Base-by-base conservation (phyloP, 2,329 filamentous ascomycete species). In the Colletotrichum tanaceti region DNA sequence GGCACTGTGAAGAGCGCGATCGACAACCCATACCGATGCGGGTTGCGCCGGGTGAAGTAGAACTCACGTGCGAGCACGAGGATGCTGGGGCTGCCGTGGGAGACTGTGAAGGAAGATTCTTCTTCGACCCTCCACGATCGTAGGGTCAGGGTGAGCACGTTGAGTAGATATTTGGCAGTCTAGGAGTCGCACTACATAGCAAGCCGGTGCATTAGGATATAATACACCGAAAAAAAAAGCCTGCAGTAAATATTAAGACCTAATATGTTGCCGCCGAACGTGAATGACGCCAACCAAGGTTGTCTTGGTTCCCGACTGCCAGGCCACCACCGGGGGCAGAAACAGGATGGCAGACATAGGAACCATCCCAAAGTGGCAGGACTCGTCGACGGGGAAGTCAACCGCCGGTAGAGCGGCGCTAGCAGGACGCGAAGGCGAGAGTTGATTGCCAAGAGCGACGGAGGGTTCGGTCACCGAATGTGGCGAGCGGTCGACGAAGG, bases 51-150 rank as follows among this genome's bases (percentile, higher is more conserved):
- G 44, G 38, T 18, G 11, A 47, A 35, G n/a, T 24, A 41, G 44
- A 28, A 20, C 49, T 65, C 49, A 68, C 61, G 53, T 65, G 61
- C 49, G 55, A 65, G 46, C 55, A 39, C 55, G 43, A 65, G 50
- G 14, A 65, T 60, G 62, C 62, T 46, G 62, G 65, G 61, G 47
- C 61, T 6, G 54, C 54, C 61, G 59, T 43, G 50, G 54, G 53
- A 58, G 32, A 16, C 32, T 28, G 38, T 22, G 7, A 16, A 16
- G 18, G n/a, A 59, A 49, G 14, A 24, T 39, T 50, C 7, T 58
- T 57, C 38, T 38, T 18, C 24, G 10, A 39, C 9, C 35, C 46
- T 22, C 28, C 44, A 59, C 43, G 57, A 59, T 59, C 28, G 28
- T 32, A 32, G 28, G 28, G 7, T 13, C 24, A 61, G 38, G 38